Percentiles rank a stretch among this genome's conserved stretches.
Conservation (phyloP, 495 filamentous ascomycete genomes). For the Ascodesmis nigricans region DNA sequence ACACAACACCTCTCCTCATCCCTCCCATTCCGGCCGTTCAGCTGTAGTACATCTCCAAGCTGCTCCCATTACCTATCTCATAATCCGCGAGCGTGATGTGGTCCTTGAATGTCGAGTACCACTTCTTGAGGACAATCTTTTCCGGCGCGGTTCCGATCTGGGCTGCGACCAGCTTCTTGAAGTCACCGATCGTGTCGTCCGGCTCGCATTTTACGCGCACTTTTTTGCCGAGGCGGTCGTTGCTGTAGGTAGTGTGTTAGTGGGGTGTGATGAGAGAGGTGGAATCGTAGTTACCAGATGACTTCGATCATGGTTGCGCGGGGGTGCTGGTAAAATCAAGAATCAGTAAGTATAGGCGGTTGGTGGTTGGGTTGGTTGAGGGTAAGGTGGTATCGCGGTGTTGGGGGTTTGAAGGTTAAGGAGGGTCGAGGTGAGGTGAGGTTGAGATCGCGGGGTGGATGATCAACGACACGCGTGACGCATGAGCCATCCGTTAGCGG, state of each 20-base stretch:
- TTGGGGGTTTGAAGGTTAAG: too few relatives aligned
- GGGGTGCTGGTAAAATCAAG: too few relatives aligned
- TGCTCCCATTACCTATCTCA: conserved; percentile 18
- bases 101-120: conserved; percentile 18
- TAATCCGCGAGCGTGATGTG: conserved; percentile 21
- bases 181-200: conserved; percentile 21
- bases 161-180: conserved; percentile 19
- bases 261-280: neutral
- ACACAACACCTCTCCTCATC: too few relatives aligned
- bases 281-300: conserved; percentile 11
- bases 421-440: too few relatives aligned
- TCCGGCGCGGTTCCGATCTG: conserved; percentile 18
- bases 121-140: conserved; percentile 21
- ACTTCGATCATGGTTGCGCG: conserved; percentile 21
- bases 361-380: too few relatives aligned
- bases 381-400: too few relatives aligned
- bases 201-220: conserved; percentile 21
- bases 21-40: too few relatives aligned
- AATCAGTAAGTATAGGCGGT: too few relatives aligned
- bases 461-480: too few relatives aligned
- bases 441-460: too few relatives aligned
- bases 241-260: conserved; percentile 5
- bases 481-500: too few relatives aligned
- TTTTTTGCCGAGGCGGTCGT: conserved; percentile 19
- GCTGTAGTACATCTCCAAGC: conserved; percentile 17